A percentile compares a stretch with the other conserved stretches of the same genome.
These are phyloP conservation scores for Glaciozyma antarctica DNA, from an alignment of 768 basidiomycete genomes.

Conservation along the genomic window DNA sequence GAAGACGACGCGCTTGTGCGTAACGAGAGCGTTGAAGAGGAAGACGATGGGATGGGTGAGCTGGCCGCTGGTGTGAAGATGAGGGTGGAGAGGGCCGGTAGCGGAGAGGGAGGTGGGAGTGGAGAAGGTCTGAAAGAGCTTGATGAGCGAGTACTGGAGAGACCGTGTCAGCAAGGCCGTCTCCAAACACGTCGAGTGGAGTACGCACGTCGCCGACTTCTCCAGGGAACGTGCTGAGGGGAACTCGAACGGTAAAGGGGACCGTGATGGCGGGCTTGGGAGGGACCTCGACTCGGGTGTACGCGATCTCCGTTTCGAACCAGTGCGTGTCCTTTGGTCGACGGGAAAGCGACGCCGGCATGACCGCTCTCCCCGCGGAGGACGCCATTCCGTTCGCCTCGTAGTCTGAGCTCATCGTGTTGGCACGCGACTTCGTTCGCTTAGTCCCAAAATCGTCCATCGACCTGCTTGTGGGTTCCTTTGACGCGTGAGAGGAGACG, in stretches of 20 bases:
- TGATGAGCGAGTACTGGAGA: constrained; percentile 77
- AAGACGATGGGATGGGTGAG: constrained; percentile 89
- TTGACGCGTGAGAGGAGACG: constrained; percentile 6
- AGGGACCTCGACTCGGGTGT: constrained; percentile 60
- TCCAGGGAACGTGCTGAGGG: constrained; percentile 76
- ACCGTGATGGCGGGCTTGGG: not conserved
- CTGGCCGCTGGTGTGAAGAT: constrained; percentile 83
- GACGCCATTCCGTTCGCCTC: not conserved
- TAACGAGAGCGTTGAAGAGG: constrained; percentile 89
- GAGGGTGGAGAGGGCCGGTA: constrained; percentile 68
- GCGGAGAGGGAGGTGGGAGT: constrained; percentile 45
- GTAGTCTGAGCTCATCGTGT: constrained; percentile 12
- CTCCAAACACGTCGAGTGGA: not conserved
- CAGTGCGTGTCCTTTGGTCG: constrained; percentile 78
- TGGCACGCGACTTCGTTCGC: constrained; percentile 7
- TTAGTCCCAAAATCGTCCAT: constrained; percentile 6
- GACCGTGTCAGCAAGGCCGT: not conserved
- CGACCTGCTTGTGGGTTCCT: not conserved
- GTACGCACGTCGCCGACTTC: constrained; percentile 88
- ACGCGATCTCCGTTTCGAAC: constrained; percentile 73
- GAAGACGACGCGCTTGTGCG: constrained; percentile 92
- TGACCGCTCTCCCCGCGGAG: not conserved
- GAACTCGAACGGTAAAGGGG: constrained; percentile 67
- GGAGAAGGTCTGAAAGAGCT: constrained; percentile 75
- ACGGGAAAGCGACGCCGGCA: not conserved